A percentile compares a stretch with the other conserved stretches of the same genome.
These are phyloP conservation scores for Selaginella moellendorffii DNA, from an alignment of 75 land plant species.

Conservation along the genomic window DNA sequence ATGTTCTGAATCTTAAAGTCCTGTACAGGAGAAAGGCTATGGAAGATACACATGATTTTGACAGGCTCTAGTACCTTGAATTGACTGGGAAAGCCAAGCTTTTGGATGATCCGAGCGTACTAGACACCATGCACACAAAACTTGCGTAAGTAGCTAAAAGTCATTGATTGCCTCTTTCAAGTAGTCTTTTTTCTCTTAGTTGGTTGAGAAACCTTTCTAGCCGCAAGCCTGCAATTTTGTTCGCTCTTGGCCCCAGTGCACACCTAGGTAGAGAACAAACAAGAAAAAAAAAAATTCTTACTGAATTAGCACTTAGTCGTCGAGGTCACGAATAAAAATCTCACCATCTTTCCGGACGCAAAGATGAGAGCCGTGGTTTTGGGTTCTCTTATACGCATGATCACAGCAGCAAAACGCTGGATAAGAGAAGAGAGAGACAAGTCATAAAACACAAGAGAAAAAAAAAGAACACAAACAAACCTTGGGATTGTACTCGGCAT, in stretches of 20 bases:
- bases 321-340: too few relatives aligned
- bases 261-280: not conserved
- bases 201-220: constrained; percentile 29
- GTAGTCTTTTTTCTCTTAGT: too few relatives aligned
- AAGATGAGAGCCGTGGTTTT: constrained; percentile 78
- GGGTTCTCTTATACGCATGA: constrained; percentile 77
- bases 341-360: constrained; percentile 75
- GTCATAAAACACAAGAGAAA: too few relatives aligned
- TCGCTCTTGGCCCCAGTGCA: constrained; percentile 5
- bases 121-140: not conserved
- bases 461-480: constrained; percentile 15
- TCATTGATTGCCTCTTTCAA: not conserved
- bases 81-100: not conserved
- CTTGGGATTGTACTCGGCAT: constrained; percentile 97
- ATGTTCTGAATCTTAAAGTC: constrained; percentile 10
- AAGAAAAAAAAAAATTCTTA: not conserved
- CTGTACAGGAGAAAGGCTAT: not conserved
- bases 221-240: not conserved
- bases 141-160: not conserved
- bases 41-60: too few relatives aligned
- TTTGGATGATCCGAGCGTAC: constrained; percentile 5
- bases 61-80: constrained; percentile 8
- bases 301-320: not conserved
- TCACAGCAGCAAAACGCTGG: constrained; percentile 74
- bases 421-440: constrained; percentile 1